These are phyloP conservation scores for Bauhinia variegata DNA, from an alignment of 306 rosid species.

Conservation along the genomic window DNA sequence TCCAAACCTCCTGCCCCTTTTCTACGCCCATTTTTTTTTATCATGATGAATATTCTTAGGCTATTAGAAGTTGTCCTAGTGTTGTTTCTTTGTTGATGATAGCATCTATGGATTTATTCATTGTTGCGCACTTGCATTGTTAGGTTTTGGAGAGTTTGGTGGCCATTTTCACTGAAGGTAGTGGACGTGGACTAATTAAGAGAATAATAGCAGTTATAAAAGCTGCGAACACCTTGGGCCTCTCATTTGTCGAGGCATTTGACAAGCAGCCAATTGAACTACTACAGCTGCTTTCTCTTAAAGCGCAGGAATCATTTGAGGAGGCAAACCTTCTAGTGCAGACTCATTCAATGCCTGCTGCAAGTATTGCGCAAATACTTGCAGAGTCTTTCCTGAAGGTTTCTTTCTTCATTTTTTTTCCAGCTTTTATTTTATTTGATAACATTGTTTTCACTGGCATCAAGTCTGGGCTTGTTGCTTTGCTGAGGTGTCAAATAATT, in stretches of 20 bases:
- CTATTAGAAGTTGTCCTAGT: background rate
- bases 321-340: conserved; percentile 87
- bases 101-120: conserved; percentile 18
- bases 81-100: conserved; percentile 17
- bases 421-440: background rate
- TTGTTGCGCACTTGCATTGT: conserved; percentile 35
- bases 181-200: conserved; percentile 86
- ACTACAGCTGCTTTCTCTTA: conserved; percentile 92
- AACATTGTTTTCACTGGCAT: background rate
- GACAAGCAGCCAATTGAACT: conserved; percentile 86
- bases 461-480: conserved; percentile 20
- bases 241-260: conserved; percentile 86
- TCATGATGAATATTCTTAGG: conserved; percentile 20
- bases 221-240: conserved; percentile 85
- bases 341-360: conserved; percentile 86
- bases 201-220: conserved; percentile 84
- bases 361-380: conserved; percentile 93
- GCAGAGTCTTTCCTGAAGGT: conserved; percentile 98
- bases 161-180: conserved; percentile 72
- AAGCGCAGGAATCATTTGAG: conserved; percentile 96
- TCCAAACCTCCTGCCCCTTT: conserved; percentile 23
- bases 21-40: background rate
- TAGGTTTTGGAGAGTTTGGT: conserved; percentile 86
- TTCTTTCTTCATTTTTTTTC: conserved; percentile 17
- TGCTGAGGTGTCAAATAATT: background rate